Conservation (phyloP, 75 land plant species). For the Pinus albicaulis region DNA sequence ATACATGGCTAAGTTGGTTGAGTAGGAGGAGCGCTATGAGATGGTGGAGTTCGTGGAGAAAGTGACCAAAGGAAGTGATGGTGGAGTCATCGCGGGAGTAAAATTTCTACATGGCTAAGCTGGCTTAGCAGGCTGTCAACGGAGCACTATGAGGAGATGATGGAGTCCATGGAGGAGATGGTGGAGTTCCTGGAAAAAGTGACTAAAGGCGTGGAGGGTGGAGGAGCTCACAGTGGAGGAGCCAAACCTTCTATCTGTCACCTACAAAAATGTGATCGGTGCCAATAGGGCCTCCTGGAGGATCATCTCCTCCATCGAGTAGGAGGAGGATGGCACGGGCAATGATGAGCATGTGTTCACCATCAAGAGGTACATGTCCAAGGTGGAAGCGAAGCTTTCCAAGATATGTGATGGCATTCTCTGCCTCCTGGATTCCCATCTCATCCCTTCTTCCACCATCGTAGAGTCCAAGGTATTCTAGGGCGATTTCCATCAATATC, state of each 20-base stretch:
- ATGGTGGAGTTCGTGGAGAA: too few relatives aligned
- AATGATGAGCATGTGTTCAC: slow-evolving; percentile 80
- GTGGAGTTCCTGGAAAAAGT: slow-evolving; percentile 72
- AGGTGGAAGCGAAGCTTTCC: slow-evolving; percentile 82
- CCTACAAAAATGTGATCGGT: slow-evolving; percentile 77
- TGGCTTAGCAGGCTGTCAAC: slow-evolving; percentile 40
- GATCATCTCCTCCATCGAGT: slow-evolving; percentile 83
- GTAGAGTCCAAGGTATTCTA: slow-evolving; percentile 90
- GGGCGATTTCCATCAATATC: slow-evolving; percentile 74
- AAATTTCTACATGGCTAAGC: slow-evolving; percentile 49
- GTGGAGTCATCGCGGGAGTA: slow-evolving; percentile 36
- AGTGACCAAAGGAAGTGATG: background rate
- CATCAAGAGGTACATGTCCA: slow-evolving; percentile 69
- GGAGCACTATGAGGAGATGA: slow-evolving; percentile 50
- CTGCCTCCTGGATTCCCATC: slow-evolving; percentile 75
- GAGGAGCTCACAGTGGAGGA: slow-evolving; percentile 86
- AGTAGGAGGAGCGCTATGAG: too few relatives aligned
- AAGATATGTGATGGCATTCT: slow-evolving; percentile 82
- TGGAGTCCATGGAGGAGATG: too few relatives aligned
- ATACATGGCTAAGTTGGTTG: too few relatives aligned
- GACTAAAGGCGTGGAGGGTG: slow-evolving; percentile 60
- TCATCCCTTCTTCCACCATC: slow-evolving; percentile 64
- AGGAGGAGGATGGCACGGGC: slow-evolving; percentile 85
- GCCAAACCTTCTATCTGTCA: slow-evolving; percentile 63
- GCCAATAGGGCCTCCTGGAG: slow-evolving; percentile 80